phyloP scores from a whole-genome alignment of 208 protist genomes.

The Acanthamoeba lenticulata region DNA sequence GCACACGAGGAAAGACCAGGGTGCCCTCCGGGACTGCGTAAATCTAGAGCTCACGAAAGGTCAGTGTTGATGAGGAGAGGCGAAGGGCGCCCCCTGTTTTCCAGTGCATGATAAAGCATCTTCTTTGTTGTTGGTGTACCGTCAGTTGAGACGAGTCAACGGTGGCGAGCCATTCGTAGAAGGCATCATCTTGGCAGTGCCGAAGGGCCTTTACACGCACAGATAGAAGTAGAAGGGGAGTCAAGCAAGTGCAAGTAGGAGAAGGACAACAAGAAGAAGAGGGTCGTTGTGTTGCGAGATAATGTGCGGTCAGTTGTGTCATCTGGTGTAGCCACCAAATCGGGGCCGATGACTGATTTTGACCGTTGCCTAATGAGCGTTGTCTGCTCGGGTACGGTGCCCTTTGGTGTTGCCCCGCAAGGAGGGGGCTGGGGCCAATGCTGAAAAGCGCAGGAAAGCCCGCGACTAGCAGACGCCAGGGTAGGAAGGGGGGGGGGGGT shows the following conservation, averaged over 20 bases:
- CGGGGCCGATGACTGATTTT: too few relatives aligned
- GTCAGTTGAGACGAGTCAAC: conserved; percentile 28
- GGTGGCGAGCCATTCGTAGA: conserved; percentile 62
- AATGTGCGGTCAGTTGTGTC: too few relatives aligned
- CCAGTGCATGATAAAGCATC: too few relatives aligned
- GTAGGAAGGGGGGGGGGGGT: background rate
- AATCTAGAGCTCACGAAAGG: too few relatives aligned
- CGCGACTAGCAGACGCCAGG: background rate
- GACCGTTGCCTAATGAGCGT: too few relatives aligned
- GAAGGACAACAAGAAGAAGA: background rate
- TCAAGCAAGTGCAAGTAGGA: background rate
- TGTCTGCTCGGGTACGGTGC: too few relatives aligned
- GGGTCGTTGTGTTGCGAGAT: background rate
- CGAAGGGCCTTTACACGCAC: background rate
- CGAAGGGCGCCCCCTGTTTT: too few relatives aligned
- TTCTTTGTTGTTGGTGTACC: too few relatives aligned
- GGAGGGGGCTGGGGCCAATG: too few relatives aligned
- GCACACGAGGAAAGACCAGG: conserved; percentile 87
- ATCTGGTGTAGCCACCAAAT: too few relatives aligned
- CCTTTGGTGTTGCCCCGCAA: too few relatives aligned
- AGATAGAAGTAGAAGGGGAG: background rate
- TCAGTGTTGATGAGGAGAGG: too few relatives aligned
- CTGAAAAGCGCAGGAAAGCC: background rate
- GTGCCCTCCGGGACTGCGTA: conserved; percentile 84
- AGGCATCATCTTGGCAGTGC: conserved; percentile 31